A percentile compares a stretch with the other conserved stretches of the same genome.
phyloP scores from a whole-genome alignment of 2,329 filamentous ascomycete species.

The Orbilia oligospora region DNA sequence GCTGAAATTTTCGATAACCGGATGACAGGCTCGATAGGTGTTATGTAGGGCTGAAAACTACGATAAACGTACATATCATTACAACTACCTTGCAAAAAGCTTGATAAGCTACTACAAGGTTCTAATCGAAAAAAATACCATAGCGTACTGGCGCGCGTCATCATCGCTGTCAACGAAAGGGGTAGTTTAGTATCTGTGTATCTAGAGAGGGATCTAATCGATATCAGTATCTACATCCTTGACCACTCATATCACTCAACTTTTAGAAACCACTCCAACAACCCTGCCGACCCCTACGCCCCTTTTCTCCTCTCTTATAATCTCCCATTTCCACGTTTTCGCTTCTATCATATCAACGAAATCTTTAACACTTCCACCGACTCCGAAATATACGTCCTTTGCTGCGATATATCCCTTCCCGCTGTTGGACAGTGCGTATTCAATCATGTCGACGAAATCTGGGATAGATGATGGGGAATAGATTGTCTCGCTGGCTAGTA shows the following conservation, averaged over 20 bases:
- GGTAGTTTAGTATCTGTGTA: no score
- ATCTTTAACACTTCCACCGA: slow-evolving; percentile 84
- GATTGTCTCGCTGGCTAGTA: slow-evolving; percentile 85
- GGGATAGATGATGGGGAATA: slow-evolving; percentile 81
- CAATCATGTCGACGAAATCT: slow-evolving; percentile 78
- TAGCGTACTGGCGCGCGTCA: slow-evolving; percentile 3
- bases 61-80: neutral
- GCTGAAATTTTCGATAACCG: neutral
- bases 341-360: slow-evolving; percentile 70
- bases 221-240: slow-evolving; percentile 44
- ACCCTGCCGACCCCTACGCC: slow-evolving; percentile 61
- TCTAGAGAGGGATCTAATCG: slow-evolving; percentile 14
- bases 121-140: neutral
- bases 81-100: slow-evolving; percentile 6
- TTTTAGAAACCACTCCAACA: slow-evolving; percentile 59
- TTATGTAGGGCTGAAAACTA: slow-evolving; percentile 15
- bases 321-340: slow-evolving; percentile 43
- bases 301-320: slow-evolving; percentile 54
- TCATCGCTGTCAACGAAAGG: slow-evolving; percentile 19
- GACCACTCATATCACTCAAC: slow-evolving; percentile 13
- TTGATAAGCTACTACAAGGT: slow-evolving; percentile 14
- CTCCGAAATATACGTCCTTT: slow-evolving; percentile 86
- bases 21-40: slow-evolving; percentile 7
- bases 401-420: slow-evolving; percentile 79
- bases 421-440: slow-evolving; percentile 72